Base-by-base conservation (phyloP, 2,329 filamentous ascomycete genomes). In the Endothia cerciana region DNA sequence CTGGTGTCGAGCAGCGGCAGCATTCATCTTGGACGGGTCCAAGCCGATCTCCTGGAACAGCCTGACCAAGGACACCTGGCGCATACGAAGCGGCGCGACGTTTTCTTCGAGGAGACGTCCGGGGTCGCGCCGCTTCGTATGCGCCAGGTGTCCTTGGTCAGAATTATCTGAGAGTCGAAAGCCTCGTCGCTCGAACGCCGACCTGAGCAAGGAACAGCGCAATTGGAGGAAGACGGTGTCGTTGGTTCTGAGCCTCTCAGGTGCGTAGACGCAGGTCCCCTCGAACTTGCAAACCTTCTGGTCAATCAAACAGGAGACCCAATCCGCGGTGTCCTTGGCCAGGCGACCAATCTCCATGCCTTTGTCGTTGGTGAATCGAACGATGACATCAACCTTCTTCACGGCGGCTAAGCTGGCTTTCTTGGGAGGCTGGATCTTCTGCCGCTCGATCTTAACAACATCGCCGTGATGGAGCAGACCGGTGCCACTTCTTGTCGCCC, bases 201-300 rank as follows among this genome's bases (percentile, higher is more conserved):
- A 86, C 66, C 82, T 86, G 19, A 95, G 82, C 47, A 99, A 76
- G 64, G 85, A 97, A 73, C 91, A 95, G 63, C 86, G 85, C 55
- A 99, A 78, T 75, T 99, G 95, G 7, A 99, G 77, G 72, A 94
- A 97, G n/a, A 99, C 85, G 0, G 93, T 98, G 72, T 99, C 95
- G 73, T 97, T 97, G 10, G 94, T 95, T 60, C 92, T 85, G 58
- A 98, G 78, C 57, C 87, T 83, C 64, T 98, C 94, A 0, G 94
- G 94, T 0, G 92, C 92, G 76, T 91, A 98, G 1, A 99, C 93
- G 73, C 93, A 97, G 15, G 86, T 88, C 6, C 91, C 95, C 71
- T 97, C 91, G 68, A 99, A 97, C 28, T 81, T 86, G 80, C 94
- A 97, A 3, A 97, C 85, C 40, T 91, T 90, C 75, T 98, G 93